Conservation (phyloP, 2,329 filamentous ascomycete species). For the Fusarium buxicola region DNA sequence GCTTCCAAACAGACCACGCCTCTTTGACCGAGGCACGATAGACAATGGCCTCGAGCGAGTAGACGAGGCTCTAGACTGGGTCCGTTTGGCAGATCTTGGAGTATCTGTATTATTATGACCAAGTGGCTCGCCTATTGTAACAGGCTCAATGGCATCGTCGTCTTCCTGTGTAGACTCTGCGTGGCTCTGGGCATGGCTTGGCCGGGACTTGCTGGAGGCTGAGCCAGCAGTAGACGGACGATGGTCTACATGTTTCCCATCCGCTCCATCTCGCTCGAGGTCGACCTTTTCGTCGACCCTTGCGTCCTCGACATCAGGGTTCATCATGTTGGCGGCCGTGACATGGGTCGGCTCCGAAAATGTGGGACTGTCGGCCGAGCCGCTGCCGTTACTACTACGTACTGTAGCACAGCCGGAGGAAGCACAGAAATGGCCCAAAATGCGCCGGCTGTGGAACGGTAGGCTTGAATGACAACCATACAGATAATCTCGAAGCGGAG, state of each 20-base stretch:
- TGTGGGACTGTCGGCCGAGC: constrained; percentile 33
- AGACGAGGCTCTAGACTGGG: constrained; percentile 53
- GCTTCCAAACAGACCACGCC: constrained; percentile 78
- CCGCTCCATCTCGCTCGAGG: constrained; percentile 25
- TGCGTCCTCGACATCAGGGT: constrained; percentile 13
- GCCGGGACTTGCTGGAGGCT: constrained; percentile 22
- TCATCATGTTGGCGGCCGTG: constrained; percentile 22
- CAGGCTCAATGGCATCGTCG: constrained; percentile 35
- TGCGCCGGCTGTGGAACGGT: too few species aligned
- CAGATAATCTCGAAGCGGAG: neutral
- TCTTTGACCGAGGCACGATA: constrained; percentile 59
- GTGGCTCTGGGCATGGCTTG: constrained; percentile 10
- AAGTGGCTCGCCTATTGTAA: constrained; percentile 38
- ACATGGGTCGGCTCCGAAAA: constrained; percentile 36
- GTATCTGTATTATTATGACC: constrained; percentile 43
- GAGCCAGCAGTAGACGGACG: constrained; percentile 32
- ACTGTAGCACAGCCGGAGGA: constrained; percentile 8
- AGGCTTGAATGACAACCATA: neutral
- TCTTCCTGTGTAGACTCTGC: constrained; percentile 22
- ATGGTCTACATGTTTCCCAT: neutral
- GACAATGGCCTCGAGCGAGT: constrained; percentile 51
- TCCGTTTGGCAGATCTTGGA: constrained; percentile 31
- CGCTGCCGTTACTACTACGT: constrained; percentile 5
- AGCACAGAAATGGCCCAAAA: too few species aligned
- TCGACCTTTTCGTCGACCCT: constrained; percentile 29